phyloP scores from a whole-genome alignment of 148 eudicot genomes.

The Persicaria maculosa region DNA sequence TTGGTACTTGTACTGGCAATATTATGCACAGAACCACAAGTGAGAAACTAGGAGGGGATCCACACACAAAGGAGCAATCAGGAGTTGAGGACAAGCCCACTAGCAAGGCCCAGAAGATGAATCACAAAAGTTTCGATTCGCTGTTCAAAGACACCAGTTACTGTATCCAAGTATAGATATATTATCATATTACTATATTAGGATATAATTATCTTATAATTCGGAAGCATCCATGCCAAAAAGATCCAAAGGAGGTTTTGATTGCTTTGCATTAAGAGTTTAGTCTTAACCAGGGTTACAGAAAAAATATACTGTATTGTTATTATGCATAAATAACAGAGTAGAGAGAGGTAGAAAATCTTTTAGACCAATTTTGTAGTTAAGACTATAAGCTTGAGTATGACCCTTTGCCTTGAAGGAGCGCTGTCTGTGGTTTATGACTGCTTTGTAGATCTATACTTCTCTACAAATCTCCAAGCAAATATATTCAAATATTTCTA shows the following conservation, averaged over 20 bases:
- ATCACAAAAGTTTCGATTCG: neutral
- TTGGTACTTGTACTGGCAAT: neutral
- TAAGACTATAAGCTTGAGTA: neutral
- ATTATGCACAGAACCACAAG: neutral
- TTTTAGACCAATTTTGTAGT: neutral
- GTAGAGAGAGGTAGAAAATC: neutral
- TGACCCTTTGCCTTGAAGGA: neutral
- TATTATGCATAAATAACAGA: neutral
- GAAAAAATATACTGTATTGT: neutral
- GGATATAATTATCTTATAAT: no score
- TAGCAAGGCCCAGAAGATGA: neutral
- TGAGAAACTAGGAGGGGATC: neutral
- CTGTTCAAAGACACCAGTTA: no score
- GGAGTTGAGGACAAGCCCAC: neutral
- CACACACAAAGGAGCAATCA: neutral
- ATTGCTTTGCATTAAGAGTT: neutral
- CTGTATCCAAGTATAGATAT: no score
- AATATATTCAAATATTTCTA: neutral
- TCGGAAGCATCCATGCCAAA: no score
- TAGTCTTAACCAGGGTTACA: neutral
- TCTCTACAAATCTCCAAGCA: neutral
- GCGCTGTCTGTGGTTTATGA: neutral
- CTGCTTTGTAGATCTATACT: neutral
- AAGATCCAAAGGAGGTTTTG: neutral
- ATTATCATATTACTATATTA: no score